phyloP scores from a whole-genome alignment of 2,329 filamentous ascomycete genomes.

The Diaporthe ilicicola region DNA sequence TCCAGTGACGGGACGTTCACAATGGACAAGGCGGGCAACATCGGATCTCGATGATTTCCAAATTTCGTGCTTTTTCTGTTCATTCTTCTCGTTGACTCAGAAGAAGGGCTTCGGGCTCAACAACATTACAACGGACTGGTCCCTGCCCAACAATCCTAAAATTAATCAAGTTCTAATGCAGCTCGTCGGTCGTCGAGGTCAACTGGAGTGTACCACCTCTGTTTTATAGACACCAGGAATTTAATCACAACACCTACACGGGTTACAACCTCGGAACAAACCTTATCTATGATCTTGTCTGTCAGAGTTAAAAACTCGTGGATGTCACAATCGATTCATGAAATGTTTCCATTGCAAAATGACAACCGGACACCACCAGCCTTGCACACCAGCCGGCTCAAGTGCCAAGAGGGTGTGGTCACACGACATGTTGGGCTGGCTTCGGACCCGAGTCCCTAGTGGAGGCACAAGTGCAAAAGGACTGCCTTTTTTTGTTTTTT shows the following conservation, averaged over 20 bases:
- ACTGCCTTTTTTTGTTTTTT: too few relatives aligned
- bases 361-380: neutral
- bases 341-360: neutral
- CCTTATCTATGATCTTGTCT: neutral
- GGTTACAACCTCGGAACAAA: neutral
- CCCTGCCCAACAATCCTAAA: neutral
- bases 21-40: neutral
- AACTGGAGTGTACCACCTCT: too few relatives aligned
- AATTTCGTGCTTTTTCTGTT: too few relatives aligned
- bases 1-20: neutral
- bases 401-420: neutral
- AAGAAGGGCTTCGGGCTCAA: too few relatives aligned
- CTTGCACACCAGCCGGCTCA: neutral
- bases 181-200: neutral
- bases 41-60: neutral
- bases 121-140: neutral
- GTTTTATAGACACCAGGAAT: neutral
- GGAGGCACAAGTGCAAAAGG: neutral
- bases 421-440: too few relatives aligned
- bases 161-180: neutral
- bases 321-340: too few relatives aligned
- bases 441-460: neutral
- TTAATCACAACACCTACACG: neutral
- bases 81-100: neutral
- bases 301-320: neutral